Evolutionary conservation across 148 eudicot genomes (phyloP).

Genomic region (Gaultheria prostrata): DNA sequence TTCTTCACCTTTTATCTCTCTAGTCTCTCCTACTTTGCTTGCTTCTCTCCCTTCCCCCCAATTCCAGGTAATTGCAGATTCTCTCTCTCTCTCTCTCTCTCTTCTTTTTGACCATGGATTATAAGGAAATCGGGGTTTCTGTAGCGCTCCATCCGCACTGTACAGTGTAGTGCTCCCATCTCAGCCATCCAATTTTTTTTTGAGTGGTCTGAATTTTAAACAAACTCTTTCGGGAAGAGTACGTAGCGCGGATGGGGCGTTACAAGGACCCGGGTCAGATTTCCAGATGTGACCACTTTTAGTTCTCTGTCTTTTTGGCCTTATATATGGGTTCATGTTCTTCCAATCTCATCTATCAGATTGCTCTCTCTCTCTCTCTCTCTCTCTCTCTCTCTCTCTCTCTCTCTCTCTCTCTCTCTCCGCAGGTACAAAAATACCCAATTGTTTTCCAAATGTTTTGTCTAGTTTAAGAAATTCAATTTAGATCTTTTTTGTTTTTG

Average conservation of each 20-base stretch:
- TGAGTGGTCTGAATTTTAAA: no score
- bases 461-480: background rate
- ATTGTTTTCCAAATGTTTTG: background rate
- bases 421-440: background rate
- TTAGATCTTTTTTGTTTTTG: background rate
- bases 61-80: slow-evolving; percentile 41
- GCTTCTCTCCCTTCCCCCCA: slow-evolving; percentile 34
- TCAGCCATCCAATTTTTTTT: no score
- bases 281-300: background rate
- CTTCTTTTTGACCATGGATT: slow-evolving; percentile 13
- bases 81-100: slow-evolving; percentile 33
- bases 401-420: slow-evolving; percentile 20
- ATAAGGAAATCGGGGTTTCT: no score
- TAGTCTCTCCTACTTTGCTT: slow-evolving; percentile 24
- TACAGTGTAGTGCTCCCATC: no score
- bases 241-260: no score
- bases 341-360: slow-evolving; percentile 2
- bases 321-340: slow-evolving; percentile 12
- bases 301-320: background rate
- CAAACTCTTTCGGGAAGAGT: no score
- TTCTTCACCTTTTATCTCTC: slow-evolving; percentile 15
- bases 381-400: slow-evolving; percentile 20
- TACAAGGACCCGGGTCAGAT: background rate
- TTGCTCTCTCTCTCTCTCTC: slow-evolving; percentile 12
- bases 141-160: no score